These are phyloP conservation scores for Talaromyces sp. DNA, from an alignment of 2,329 filamentous ascomycete species.

Conservation along the genomic window DNA sequence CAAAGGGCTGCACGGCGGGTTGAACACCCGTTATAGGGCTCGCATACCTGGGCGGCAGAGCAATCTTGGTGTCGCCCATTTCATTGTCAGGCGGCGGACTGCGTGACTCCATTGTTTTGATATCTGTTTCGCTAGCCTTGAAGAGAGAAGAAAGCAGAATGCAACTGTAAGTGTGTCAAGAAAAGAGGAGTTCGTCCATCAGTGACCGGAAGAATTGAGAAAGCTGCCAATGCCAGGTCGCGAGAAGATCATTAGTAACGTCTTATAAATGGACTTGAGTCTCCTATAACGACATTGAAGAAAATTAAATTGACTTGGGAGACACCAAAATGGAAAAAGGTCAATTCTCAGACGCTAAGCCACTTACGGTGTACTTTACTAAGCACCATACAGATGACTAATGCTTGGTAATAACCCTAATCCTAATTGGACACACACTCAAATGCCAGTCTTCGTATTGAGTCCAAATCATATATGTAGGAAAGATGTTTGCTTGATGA, in stretches of 20 bases:
- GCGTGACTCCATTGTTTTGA: background rate
- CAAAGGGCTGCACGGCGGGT: slow-evolving; percentile 43
- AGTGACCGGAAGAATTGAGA: background rate
- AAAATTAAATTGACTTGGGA: background rate
- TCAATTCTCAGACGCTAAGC: background rate
- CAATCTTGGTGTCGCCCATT: background rate
- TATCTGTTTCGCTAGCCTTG: background rate
- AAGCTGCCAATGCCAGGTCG: background rate
- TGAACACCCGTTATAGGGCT: slow-evolving; percentile 37
- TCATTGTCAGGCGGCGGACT: slow-evolving; percentile 1
- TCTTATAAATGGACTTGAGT: background rate
- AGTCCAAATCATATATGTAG: no score
- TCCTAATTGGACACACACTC: background rate
- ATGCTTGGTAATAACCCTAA: background rate
- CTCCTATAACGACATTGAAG: no score
- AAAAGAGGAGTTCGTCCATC: background rate
- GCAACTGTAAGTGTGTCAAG: background rate
- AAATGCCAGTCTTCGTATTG: no score
- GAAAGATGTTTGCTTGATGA: no score
- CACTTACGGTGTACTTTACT: background rate
- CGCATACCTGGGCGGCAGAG: background rate
- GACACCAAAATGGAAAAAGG: background rate
- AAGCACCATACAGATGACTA: background rate
- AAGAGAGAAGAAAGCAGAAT: background rate
- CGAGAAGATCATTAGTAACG: background rate